A percentile compares a stretch with the other conserved stretches of the same genome.
phyloP scores from a whole-genome alignment of 345 rosid genomes.

The Salix arbutifolia region DNA sequence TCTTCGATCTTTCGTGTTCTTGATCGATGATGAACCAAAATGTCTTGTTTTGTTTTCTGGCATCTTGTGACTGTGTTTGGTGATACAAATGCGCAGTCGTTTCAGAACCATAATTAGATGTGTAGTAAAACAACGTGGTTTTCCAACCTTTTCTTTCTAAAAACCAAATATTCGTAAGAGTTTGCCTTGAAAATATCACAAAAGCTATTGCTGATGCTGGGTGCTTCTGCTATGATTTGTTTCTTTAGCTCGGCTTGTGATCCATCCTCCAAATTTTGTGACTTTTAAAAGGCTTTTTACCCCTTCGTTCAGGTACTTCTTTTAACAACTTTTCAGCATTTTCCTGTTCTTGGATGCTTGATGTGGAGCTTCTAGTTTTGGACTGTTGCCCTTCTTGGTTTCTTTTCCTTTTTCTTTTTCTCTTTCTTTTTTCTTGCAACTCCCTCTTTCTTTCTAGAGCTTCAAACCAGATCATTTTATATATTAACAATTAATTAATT shows the following conservation, averaged over 20 bases:
- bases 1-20: neutral
- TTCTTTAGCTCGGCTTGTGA: slow-evolving; percentile 6
- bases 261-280: slow-evolving; percentile 24
- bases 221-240: slow-evolving; percentile 18
- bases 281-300: slow-evolving; percentile 12
- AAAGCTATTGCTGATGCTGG: neutral
- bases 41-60: neutral
- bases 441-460: neutral
- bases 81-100: neutral
- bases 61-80: neutral
- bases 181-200: slow-evolving; percentile 5
- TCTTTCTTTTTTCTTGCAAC: slow-evolving; percentile 1
- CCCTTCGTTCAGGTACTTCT: slow-evolving; percentile 28
- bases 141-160: neutral
- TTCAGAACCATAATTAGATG: neutral
- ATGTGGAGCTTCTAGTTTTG: slow-evolving; percentile 51
- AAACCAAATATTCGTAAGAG: neutral
- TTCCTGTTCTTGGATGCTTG: slow-evolving; percentile 39
- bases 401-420: neutral
- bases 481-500: neutral
- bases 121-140: neutral
- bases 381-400: slow-evolving; percentile 38
- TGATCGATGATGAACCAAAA: neutral
- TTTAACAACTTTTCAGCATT: slow-evolving; percentile 40
- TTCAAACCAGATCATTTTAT: neutral